A percentile compares a stretch with the other conserved stretches of the same genome.
These are phyloP conservation scores for Jatropha multifida DNA, from an alignment of 441 rosid species.

Conservation along the genomic window DNA sequence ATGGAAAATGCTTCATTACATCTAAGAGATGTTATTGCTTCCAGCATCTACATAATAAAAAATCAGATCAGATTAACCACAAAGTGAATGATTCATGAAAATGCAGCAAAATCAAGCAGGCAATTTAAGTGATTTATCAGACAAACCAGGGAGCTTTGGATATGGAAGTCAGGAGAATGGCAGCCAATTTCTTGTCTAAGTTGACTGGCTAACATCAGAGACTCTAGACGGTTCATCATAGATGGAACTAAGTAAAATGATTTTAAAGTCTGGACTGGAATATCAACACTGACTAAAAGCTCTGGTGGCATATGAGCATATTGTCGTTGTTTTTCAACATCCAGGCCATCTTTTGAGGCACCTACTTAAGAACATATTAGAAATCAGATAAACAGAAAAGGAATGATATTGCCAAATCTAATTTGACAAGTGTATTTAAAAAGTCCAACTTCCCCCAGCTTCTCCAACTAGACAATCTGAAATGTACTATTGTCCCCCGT, in stretches of 20 bases:
- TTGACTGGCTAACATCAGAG: slow-evolving; percentile 87
- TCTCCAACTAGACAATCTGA: slow-evolving; percentile 3
- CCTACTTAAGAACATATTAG: slow-evolving; percentile 35
- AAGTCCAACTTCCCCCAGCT: background rate
- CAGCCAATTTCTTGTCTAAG: slow-evolving; percentile 75
- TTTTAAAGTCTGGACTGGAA: slow-evolving; percentile 47
- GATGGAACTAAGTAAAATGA: slow-evolving; percentile 85
- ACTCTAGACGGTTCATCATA: slow-evolving; percentile 79
- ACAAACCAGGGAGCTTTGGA: slow-evolving; percentile 70
- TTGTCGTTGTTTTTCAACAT: slow-evolving; percentile 45
- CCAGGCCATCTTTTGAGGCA: slow-evolving; percentile 33
- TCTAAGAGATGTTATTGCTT: slow-evolving; percentile 77
- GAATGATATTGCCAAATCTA: background rate
- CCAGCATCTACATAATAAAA: slow-evolving; percentile 57
- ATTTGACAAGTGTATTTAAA: background rate
- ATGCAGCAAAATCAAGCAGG: slow-evolving; percentile 16
- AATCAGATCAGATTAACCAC: slow-evolving; percentile 2
- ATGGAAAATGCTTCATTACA: slow-evolving; percentile 78
- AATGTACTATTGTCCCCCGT: too few species aligned
- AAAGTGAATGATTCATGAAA: slow-evolving; percentile 7
- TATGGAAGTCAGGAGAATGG: slow-evolving; percentile 40
- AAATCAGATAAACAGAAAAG: slow-evolving; percentile 15
- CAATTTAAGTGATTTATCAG: slow-evolving; percentile 4
- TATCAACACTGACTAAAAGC: slow-evolving; percentile 60
- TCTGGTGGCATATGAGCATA: slow-evolving; percentile 85